A percentile compares a stretch with the other conserved stretches of the same genome.
These are phyloP conservation scores for Amniculicola lignicola DNA, from an alignment of 495 filamentous ascomycete species.

Conservation along the genomic window DNA sequence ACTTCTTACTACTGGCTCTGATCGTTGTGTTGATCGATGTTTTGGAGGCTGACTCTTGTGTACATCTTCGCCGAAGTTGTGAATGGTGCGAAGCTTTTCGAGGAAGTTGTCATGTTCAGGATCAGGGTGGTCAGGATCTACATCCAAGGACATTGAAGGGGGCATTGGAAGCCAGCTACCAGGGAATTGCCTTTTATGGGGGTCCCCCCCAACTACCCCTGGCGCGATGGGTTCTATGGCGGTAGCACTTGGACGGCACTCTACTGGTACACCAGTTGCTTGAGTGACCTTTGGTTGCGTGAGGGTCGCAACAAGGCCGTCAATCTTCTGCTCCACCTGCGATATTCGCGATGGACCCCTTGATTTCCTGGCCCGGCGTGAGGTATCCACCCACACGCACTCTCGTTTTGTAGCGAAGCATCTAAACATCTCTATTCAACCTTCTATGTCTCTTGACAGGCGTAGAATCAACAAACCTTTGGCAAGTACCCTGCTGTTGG, in stretches of 20 bases:
- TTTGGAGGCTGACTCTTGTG: slow-evolving; percentile 7
- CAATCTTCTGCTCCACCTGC: slow-evolving; percentile 27
- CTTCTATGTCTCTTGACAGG: not conserved
- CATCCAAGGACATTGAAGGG: slow-evolving; percentile 1
- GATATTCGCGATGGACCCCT: slow-evolving; percentile 27
- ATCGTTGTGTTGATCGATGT: not conserved
- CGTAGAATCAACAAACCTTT: not conserved
- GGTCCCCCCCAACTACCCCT: not conserved
- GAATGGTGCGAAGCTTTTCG: slow-evolving; percentile 19
- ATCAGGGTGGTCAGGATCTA: not conserved
- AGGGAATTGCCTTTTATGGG: not conserved
- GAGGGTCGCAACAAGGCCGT: slow-evolving; percentile 19
- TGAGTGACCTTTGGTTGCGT: not conserved
- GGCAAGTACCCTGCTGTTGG: slow-evolving; percentile 15
- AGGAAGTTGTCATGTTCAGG: slow-evolving; percentile 6
- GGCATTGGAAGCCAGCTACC: slow-evolving; percentile 24
- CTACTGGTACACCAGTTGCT: not conserved
- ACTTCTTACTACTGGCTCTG: slow-evolving; percentile 8
- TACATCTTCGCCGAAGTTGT: slow-evolving; percentile 10
- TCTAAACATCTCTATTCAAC: slow-evolving; percentile 1
- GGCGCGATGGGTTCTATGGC: too few species aligned
- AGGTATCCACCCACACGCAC: slow-evolving; percentile 23
- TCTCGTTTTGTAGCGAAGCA: slow-evolving; percentile 17
- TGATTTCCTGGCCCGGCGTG: slow-evolving; percentile 1
- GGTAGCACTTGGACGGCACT: too few species aligned